Conservation (phyloP, 2,329 filamentous ascomycete species). For the Penicillium sp. region DNA sequence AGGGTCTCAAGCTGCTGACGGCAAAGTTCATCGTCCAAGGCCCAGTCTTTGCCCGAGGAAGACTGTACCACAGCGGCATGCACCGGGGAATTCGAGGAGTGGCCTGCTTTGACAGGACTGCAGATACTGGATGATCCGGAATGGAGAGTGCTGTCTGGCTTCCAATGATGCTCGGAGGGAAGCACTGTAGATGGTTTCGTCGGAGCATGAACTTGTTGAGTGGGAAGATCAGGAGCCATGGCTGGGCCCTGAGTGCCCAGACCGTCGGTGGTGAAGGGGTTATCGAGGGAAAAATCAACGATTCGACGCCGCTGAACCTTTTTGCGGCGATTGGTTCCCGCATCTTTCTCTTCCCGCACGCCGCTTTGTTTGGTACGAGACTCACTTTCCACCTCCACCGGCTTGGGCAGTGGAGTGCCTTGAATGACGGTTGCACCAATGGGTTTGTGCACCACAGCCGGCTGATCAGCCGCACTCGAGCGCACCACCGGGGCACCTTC, state of each 20-base stretch:
- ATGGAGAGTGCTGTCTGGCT: slow-evolving; percentile 28
- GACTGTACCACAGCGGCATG: slow-evolving; percentile 22
- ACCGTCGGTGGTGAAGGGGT: slow-evolving; percentile 31
- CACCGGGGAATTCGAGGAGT: slow-evolving; percentile 14
- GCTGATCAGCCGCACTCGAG: slow-evolving; percentile 56
- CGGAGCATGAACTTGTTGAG: slow-evolving; percentile 28
- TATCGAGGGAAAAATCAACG: slow-evolving; percentile 51
- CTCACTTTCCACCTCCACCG: slow-evolving; percentile 13
- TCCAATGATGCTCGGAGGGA: slow-evolving; percentile 27
- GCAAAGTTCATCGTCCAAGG: slow-evolving; percentile 66
- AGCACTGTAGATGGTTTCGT: slow-evolving; percentile 22
- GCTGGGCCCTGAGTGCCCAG: slow-evolving; percentile 24
- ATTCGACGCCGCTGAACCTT: slow-evolving; percentile 53
- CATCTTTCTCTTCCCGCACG: slow-evolving; percentile 23
- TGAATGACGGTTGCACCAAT: slow-evolving; percentile 28
- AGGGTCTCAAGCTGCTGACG: slow-evolving; percentile 81
- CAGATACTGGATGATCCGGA: slow-evolving; percentile 24
- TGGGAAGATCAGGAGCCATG: slow-evolving; percentile 27
- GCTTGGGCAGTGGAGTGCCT: slow-evolving; percentile 10
- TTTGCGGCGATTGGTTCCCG: slow-evolving; percentile 37
- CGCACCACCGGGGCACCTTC: slow-evolving; percentile 73
- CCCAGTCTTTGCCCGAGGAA: slow-evolving; percentile 29
- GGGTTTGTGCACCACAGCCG: slow-evolving; percentile 63
- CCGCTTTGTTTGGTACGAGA: slow-evolving; percentile 12
- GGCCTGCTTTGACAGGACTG: slow-evolving; percentile 14